Evolutionary conservation across 345 rosid genomes (phyloP), one percentile per base, ranked within the genome.

Genomic region (Brassica nigra): DNA sequence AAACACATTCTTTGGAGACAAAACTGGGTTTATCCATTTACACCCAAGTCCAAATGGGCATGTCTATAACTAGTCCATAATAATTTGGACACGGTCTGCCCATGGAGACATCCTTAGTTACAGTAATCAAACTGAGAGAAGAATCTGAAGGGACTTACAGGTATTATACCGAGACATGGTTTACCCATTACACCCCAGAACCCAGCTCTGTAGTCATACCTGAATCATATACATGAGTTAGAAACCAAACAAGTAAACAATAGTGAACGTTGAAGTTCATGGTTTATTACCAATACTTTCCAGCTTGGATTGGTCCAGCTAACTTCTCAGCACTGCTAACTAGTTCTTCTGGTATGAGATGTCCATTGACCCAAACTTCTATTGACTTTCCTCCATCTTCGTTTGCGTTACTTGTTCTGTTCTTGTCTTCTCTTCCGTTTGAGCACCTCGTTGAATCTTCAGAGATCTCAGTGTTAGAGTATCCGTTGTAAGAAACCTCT

Each of bases 121-220:
- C 31, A 8, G 34, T 18, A 0, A 64, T 2, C 63, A 62, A 5
- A 0, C 28, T 10, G 28, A 10, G 37, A 30, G 30, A 58, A 75
- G 10, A 31, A 5, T 73, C 20, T 71, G 47, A 16, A 66, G 68
- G 59, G 29, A 72, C 93, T 88, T 84, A 92, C 95, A 36, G 91
- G 89, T 79, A 92, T 80, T 62, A 92, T 88, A 80, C 97, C 97
- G 4, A 84, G 90, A 75, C 97, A 89, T 18, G 93, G 91, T 18
- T 87, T 83, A 23, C 85, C 82, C 78, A 85, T 83, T 20, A 83
- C 87, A 2, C 97, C 95, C 97, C 97, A 92, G 74, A 92, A 92
- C 30, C 97, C 95, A 66, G 90, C 93, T 77, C 83, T 71, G 76
- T 36, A 87, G 79, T 92, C 97, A 68, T 92, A 92, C 95, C 97